Evolutionary conservation across 352 stramenopile genomes (phyloP).

Genomic region (Phytophthora kernoviae): DNA sequence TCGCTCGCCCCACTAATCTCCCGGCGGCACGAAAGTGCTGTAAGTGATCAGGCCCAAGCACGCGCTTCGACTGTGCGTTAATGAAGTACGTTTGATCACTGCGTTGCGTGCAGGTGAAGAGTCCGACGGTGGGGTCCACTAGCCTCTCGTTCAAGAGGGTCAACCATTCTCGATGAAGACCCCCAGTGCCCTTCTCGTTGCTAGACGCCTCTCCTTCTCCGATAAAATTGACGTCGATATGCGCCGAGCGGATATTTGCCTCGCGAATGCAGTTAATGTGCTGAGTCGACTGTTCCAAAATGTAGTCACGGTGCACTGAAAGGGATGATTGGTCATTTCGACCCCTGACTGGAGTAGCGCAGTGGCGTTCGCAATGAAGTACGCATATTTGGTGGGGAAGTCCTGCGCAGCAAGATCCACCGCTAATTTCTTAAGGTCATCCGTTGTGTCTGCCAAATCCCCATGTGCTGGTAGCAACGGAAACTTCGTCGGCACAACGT

Average conservation of each 20-base stretch:
- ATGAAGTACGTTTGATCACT: constrained; percentile 64
- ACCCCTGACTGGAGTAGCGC: constrained; percentile 18
- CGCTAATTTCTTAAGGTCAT: constrained; percentile 29
- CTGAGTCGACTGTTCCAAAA: constrained; percentile 65
- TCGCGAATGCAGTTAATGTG: constrained; percentile 48
- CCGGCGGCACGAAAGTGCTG: constrained; percentile 58
- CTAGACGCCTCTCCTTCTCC: constrained; percentile 45
- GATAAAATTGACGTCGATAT: constrained; percentile 66
- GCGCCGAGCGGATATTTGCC: constrained; percentile 40
- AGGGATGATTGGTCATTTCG: constrained; percentile 9
- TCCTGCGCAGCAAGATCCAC: constrained; percentile 31
- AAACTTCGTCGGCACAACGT: constrained; percentile 30
- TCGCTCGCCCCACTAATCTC: constrained; percentile 57
- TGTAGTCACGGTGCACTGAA: constrained; percentile 37
- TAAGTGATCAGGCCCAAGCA: constrained; percentile 65
- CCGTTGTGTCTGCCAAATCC: constrained; percentile 24
- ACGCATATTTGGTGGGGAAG: constrained; percentile 56
- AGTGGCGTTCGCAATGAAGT: constrained; percentile 38
- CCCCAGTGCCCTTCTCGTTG: constrained; percentile 48
- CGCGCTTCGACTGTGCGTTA: constrained; percentile 57
- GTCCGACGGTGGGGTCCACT: constrained; percentile 40
- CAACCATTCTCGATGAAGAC: constrained; percentile 85
- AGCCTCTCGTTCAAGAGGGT: constrained; percentile 64
- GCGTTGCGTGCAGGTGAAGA: constrained; percentile 66
- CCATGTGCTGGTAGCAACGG: constrained; percentile 21